Base-by-base conservation (phyloP, 306 rosid species). In the Vigna reflexopilosa region DNA sequence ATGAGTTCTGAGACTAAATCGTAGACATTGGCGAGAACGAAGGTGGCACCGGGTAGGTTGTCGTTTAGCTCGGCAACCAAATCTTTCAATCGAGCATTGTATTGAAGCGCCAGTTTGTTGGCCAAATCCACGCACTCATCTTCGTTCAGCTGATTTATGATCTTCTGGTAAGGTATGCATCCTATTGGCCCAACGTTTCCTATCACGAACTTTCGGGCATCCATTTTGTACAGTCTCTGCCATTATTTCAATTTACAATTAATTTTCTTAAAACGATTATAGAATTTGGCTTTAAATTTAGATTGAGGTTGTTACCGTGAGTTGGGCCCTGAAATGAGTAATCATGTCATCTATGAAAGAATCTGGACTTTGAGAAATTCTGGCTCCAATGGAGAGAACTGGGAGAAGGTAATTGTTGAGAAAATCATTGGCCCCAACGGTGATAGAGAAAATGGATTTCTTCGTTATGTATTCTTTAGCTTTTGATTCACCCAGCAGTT, bases 141-240 rank as follows among this genome's bases (percentile, higher is more conserved):
- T 87, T 88, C 71, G 1, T 75, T 87, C 62, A 94, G 48, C 80
- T 90, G 97, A 82, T 95, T 95, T 57, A 95, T 88, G 0, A 93
- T 93, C 86, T 80, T 95, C 49, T 92, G 98, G 72, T 95, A 95
- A 2, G 99, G 99, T 57, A 95, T 95, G 82, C 99, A 95, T 0
- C 99, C 99, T 64, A 95, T 82, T 30, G 99, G 99, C 1, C 98
- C 99, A 32, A 95, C 97, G 16, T 91, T 95, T 6, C 91, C 96
- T 24, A 95, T 82, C 36, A 95, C 93, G 80, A 95, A 93, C 69
- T 95, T 95, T 19, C 97, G 67, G 52, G 85, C 99, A 86, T 93
- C 99, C 87, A 93, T n/a, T 77, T 80, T 45, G 77, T 93, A 95
- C 9, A 95, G 85, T 70, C 94, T 91, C 99, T 92, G 89, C 8